Evolutionary conservation across 2,329 filamentous ascomycete species (phyloP).

Genomic region (Monosporascus sp.): DNA sequence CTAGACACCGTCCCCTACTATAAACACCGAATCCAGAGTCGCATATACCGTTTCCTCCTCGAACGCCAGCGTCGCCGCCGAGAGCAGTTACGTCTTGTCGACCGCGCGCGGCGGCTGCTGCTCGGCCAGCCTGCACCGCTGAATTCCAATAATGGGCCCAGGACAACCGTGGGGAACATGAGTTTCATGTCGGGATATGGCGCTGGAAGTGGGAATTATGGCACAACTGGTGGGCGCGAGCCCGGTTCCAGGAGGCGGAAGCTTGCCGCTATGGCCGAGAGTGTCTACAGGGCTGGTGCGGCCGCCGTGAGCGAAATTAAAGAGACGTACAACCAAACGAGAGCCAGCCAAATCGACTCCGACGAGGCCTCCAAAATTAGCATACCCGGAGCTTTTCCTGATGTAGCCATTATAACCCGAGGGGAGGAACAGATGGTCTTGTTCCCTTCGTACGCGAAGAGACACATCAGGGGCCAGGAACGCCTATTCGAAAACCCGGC

Average conservation of each 20-base stretch:
- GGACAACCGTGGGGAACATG: conserved; percentile 19
- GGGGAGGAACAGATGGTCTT: conserved; percentile 90
- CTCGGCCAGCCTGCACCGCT: conserved; percentile 29
- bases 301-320: conserved; percentile 53
- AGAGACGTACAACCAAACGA: conserved; percentile 54
- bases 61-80: conserved; percentile 53
- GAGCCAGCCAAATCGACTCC: conserved; percentile 32
- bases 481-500: conserved; percentile 25
- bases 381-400: conserved; percentile 75
- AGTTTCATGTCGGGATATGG: conserved; percentile 28
- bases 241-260: conserved; percentile 71
- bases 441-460: conserved; percentile 88
- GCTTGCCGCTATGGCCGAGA: conserved; percentile 61
- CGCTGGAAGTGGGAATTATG: conserved; percentile 30
- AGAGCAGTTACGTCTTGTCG: conserved; percentile 42
- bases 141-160: conserved; percentile 30
- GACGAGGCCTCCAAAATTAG: conserved; percentile 32
- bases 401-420: conserved; percentile 72
- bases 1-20: conserved; percentile 69
- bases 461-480: conserved; percentile 50
- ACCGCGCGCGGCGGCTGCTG: conserved; percentile 42
- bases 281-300: conserved; percentile 50
- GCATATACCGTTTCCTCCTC: conserved; percentile 70
- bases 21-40: conserved; percentile 66
- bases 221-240: conserved; percentile 40